Evolutionary conservation across 352 stramenopile genomes (phyloP).

Genomic region (Phytopythium kandeliae): DNA sequence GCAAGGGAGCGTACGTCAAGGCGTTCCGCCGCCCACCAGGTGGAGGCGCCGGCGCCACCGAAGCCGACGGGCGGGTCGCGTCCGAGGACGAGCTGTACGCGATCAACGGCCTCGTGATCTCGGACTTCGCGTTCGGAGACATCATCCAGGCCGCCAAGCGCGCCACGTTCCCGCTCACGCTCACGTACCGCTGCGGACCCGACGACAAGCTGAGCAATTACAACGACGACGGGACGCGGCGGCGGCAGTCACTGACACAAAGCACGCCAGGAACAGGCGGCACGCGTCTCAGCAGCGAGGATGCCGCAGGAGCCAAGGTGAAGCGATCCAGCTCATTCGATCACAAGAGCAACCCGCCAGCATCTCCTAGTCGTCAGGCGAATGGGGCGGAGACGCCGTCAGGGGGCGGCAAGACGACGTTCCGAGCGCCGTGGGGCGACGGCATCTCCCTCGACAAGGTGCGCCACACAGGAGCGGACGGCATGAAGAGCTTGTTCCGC

Average conservation of each 20-base stretch:
- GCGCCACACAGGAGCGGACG: conserved; percentile 48
- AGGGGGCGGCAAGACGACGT: conserved; percentile 20
- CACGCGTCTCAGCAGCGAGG: neutral
- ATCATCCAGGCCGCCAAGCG: conserved; percentile 67
- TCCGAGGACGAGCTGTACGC: conserved; percentile 61
- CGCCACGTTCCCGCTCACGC: conserved; percentile 56
- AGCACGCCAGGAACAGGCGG: neutral
- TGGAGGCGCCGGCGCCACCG: conserved; percentile 42
- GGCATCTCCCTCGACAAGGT: conserved; percentile 55
- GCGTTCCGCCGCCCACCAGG: conserved; percentile 58
- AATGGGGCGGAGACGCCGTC: conserved; percentile 14
- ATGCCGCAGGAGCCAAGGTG: conserved; percentile 4
- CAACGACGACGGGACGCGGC: conserved; percentile 15
- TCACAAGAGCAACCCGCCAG: conserved; percentile 19
- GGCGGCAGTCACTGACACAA: conserved; percentile 9
- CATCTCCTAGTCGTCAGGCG: conserved; percentile 4
- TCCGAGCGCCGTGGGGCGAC: conserved; percentile 23
- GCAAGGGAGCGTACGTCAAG: conserved; percentile 65
- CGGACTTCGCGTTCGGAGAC: conserved; percentile 43
- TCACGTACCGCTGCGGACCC: conserved; percentile 55
- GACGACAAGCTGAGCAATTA: conserved; percentile 17
- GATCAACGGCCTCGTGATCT: conserved; percentile 60
- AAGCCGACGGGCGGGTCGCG: conserved; percentile 48
- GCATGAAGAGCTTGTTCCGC: conserved; percentile 70
- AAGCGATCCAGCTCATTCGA: conserved; percentile 58